Conservation (phyloP, 805 yeast species). For the Metschnikowia peoriensis region DNA sequence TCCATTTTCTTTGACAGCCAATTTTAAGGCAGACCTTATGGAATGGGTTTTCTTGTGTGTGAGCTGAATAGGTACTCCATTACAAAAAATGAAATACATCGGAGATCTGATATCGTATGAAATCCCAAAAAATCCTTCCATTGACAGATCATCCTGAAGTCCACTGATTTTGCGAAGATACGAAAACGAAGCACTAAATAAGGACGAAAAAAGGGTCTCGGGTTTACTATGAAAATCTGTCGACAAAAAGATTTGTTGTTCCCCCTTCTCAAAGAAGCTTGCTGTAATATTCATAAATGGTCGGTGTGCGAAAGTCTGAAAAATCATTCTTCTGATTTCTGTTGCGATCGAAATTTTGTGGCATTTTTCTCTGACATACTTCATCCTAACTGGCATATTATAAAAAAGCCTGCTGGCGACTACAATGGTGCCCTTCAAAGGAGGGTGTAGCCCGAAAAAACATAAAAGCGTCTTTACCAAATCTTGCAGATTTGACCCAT, state of each 20-base stretch:
- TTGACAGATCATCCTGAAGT: neutral
- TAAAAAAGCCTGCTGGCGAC: slow-evolving; percentile 39
- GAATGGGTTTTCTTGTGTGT: neutral
- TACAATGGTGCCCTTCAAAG: slow-evolving; percentile 38
- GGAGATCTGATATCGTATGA: neutral
- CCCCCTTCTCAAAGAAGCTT: neutral
- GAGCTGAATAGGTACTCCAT: neutral
- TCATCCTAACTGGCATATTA: slow-evolving; percentile 44
- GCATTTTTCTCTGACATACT: slow-evolving; percentile 17
- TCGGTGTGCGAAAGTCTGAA: slow-evolving; percentile 26
- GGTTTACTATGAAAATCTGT: neutral
- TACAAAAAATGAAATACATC: neutral
- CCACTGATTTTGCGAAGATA: neutral
- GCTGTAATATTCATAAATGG: slow-evolving; percentile 15
- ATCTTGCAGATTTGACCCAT: neutral
- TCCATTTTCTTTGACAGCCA: neutral
- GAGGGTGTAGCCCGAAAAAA: neutral
- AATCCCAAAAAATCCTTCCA: neutral
- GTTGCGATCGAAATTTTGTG: slow-evolving; percentile 23
- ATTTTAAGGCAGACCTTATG: neutral
- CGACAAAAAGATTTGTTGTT: neutral
- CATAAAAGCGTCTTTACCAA: slow-evolving; percentile 1
- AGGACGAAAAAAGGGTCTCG: neutral
- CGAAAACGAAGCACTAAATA: neutral
- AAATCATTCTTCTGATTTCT: slow-evolving; percentile 27